Evolutionary conservation across 768 basidiomycete genomes (phyloP), one percentile per base, ranked within the genome.

Genomic region (Amylocystis lapponica): DNA sequence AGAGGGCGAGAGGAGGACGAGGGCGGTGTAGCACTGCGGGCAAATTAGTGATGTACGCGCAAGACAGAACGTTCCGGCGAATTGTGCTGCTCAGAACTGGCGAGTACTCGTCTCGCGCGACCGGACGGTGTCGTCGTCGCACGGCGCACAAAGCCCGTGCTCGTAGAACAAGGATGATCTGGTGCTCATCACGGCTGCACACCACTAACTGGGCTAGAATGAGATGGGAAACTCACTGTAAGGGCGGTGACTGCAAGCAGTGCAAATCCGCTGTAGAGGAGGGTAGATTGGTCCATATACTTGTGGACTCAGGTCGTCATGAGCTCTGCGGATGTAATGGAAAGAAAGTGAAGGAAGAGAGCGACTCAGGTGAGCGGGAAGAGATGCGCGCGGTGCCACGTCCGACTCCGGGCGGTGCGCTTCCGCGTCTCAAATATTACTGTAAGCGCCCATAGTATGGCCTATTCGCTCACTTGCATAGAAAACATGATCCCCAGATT

Each of bases 151-250:
- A 50, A 64, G 71, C 86, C 81, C 80, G 65, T 55, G 70, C 82
- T 89, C 87, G 70, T 84, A 89, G 86, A 89, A 90, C 86, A 90
- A 90, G 86, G 86, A 90, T 90, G 87, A 86, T 76, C 62, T 44
- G 67, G 68, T 64, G 52, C 67, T 78, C 82, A 86, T 86, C 86
- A 49, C 13, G 12, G 17, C 23, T 27, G 12, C 30, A 17, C 32
- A 4, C 20, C 27, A 8, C 12, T 30, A 20, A 20, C 25, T 20
- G 20, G 16, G n/a, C 35, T 16, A 20, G 17, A 25, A 30, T 16
- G 17, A 43, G 22, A 26, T 12, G n/a, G 23, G 17, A 27, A 40
- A 57, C 59, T 53, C 23, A 61, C 59, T 22, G 54, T 54, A 34
- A 51, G 42, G 23, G 52, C 27, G 11, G 51, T 45, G 16, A 48